Conservation (phyloP, 257 asterid species). For the Avicennia marina region DNA sequence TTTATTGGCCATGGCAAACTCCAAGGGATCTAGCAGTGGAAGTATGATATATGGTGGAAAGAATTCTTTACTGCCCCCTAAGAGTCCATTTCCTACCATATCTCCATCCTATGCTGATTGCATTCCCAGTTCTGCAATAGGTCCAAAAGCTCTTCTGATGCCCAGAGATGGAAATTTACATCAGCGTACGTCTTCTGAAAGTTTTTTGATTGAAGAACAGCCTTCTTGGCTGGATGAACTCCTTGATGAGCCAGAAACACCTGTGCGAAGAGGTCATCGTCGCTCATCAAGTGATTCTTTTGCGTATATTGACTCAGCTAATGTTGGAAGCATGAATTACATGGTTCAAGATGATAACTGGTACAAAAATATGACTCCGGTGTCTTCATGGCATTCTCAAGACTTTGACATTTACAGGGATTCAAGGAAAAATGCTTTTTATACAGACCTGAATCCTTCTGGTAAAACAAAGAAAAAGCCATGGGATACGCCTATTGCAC, state of each 20-base stretch:
- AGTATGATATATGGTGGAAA: conserved; percentile 45
- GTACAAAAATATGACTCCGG: conserved; percentile 23
- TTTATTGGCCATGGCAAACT: conserved; percentile 36
- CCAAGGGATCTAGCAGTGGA: conserved; percentile 49
- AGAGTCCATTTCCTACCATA: conserved; percentile 61
- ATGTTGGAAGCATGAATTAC: conserved; percentile 23
- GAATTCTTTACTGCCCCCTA: conserved; percentile 64
- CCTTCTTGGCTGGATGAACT: conserved; percentile 61
- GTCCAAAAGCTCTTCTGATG: conserved; percentile 34
- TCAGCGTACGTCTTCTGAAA: conserved; percentile 48
- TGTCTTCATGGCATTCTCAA: conserved; percentile 52
- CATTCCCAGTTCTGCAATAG: conserved; percentile 33
- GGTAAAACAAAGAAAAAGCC: conserved; percentile 29
- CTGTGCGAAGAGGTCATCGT: conserved; percentile 41
- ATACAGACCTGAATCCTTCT: conserved; percentile 27
- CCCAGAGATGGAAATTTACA: conserved; percentile 35
- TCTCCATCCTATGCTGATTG: conserved; percentile 42
- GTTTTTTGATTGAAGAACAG: conserved; percentile 40
- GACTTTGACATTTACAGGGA: conserved; percentile 43
- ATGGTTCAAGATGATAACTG: conserved; percentile 30
- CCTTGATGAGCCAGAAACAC: conserved; percentile 52
- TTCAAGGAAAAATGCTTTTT: conserved; percentile 31
- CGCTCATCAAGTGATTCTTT: conserved; percentile 54
- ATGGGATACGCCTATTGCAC: conserved; percentile 32
- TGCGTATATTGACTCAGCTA: conserved; percentile 29